Base-by-base conservation (phyloP, 345 rosid species). In the Euphorbia peplus region DNA sequence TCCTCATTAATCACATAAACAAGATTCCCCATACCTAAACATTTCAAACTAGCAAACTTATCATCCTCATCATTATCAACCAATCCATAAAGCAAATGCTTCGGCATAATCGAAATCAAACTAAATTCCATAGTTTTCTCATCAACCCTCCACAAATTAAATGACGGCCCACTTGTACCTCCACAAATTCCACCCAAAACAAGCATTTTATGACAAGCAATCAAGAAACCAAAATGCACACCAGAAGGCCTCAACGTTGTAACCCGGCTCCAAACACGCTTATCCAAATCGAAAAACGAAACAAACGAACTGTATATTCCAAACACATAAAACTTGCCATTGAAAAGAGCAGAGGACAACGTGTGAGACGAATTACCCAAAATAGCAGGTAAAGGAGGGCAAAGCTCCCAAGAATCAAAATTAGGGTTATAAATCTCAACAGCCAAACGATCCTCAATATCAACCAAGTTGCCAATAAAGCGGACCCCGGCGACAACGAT, bases 181-280 rank as follows among this genome's bases (percentile, higher is more conserved):
- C 70, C 68, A 42, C 90, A 88, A 81, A 92, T 74, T 0, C 95
- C 96, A 10, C 88, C 95, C 57, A 92, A 83, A 41, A 88, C 82
- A 70, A 90, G 95, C 79, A 84, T 81, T 5, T 66, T 78, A 4
- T 68, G 70, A 66, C 87, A 90, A 1, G 92, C 77, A 44, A 85
- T 78, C 57, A 92, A 70, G 79, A 87, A 92, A 0, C 85, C 85
- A 28, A 90, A 92, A 15, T 73, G 60, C 7, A 86, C 82, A 19
- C 91, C 98, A 2, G 92, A 92, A 12, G 92, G 98, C 76, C 95
- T 78, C 22, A 92, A 82, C 2, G 91, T 88, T 63, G 80, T 87
- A 8, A 88, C 96, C 30, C 77, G 75, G 76, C 87, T 80, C 96
- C 96, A 92, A 2, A 81, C 78, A 28, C 66, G 86, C 7, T 75